phyloP scores from a whole-genome alignment of 2,329 filamentous ascomycete genomes.

The Huntiella savannae region DNA sequence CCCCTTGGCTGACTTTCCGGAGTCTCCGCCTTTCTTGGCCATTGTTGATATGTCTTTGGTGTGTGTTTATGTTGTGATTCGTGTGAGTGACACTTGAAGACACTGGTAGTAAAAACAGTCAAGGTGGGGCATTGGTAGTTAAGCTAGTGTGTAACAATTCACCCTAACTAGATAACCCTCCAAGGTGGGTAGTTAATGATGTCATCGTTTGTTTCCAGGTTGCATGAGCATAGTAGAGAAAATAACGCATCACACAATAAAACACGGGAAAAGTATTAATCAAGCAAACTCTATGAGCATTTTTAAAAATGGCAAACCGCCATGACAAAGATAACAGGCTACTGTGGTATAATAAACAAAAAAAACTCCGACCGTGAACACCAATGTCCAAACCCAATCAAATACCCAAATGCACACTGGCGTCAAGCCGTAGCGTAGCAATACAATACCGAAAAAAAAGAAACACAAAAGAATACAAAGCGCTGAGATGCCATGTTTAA shows the following conservation, averaged over 20 bases:
- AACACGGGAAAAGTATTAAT: not conserved
- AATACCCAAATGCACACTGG: too few relatives aligned
- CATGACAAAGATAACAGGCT: too few relatives aligned
- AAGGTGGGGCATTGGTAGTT: not conserved
- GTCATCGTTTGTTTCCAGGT: not conserved
- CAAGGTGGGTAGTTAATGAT: not conserved
- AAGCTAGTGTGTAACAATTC: not conserved
- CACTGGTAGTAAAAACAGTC: not conserved
- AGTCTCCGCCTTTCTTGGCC: conserved; percentile 9
- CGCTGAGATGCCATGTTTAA: not conserved
- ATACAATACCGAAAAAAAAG: not conserved
- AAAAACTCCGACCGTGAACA: too few relatives aligned
- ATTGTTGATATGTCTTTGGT: not conserved
- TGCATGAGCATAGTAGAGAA: not conserved
- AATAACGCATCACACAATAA: not conserved
- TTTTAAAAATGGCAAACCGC: too few relatives aligned
- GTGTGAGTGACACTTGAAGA: too few relatives aligned
- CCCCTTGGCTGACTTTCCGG: conserved; percentile 14
- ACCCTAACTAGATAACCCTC: not conserved
- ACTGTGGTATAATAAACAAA: too few relatives aligned
- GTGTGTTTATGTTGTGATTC: not conserved
- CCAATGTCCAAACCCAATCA: not conserved
- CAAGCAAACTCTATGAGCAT: too few relatives aligned
- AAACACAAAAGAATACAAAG: not conserved
- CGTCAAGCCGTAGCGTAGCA: not conserved